These are phyloP conservation scores for Phytopythium aichiense DNA, from an alignment of 352 stramenopile species.

Conservation along the genomic window DNA sequence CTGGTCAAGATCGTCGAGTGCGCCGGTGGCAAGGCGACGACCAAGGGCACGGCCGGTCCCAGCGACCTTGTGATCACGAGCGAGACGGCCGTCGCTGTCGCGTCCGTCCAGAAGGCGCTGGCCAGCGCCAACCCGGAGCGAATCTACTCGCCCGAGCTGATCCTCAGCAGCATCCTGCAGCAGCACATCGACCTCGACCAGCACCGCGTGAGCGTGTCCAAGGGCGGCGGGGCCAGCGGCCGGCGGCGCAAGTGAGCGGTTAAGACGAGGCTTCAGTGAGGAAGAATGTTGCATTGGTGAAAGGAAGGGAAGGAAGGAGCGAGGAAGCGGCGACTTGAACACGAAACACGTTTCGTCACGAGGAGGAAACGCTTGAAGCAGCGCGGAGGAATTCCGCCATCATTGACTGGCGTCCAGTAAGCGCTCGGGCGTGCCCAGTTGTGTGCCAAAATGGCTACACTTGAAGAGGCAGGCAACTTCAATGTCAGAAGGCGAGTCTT, in stretches of 20 bases:
- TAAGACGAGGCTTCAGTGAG: not conserved
- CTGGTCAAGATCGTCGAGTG: conserved; percentile 39
- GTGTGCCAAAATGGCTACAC: not conserved
- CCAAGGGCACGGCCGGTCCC: conserved; percentile 9
- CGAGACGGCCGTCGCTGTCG: conserved; percentile 23
- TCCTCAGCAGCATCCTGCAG: conserved; percentile 40
- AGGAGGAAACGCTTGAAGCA: not conserved
- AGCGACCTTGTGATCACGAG: conserved; percentile 33
- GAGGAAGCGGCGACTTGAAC: too few relatives aligned
- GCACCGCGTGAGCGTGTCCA: conserved; percentile 16
- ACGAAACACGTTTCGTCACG: too few relatives aligned
- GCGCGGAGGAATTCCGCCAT: not conserved
- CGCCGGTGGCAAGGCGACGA: conserved; percentile 22
- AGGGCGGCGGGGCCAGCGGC: conserved; percentile 10
- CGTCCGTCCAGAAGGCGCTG: conserved; percentile 28
- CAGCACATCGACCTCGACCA: conserved; percentile 33
- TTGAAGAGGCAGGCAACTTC: not conserved
- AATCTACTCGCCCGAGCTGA: conserved; percentile 36
- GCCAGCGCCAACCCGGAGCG: conserved; percentile 10
- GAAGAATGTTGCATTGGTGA: not conserved
- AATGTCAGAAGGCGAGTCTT: not conserved
- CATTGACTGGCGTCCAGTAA: too few relatives aligned
- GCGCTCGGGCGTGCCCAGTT: too few relatives aligned
- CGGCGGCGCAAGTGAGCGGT: conserved; percentile 22
- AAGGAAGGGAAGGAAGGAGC: not conserved